Conservation (phyloP, 352 stramenopile genomes). For the Halophytophthora batemanensis region DNA sequence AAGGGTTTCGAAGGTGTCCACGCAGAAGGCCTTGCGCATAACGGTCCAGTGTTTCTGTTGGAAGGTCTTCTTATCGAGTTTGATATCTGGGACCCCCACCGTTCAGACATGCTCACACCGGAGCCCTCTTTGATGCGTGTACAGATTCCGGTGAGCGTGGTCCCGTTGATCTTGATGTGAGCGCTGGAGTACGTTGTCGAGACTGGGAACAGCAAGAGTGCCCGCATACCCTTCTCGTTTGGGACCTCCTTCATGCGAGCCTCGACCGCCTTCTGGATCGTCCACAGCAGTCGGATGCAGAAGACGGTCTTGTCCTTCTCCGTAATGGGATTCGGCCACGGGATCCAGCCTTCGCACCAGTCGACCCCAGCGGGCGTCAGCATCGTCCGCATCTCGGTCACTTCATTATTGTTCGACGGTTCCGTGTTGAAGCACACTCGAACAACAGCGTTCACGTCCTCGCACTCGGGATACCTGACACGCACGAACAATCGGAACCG, state of each 20-base stretch:
- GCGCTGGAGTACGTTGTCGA: too few relatives aligned
- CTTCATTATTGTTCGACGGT: too few relatives aligned
- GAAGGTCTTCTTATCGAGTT: not conserved
- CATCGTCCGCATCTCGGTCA: constrained; percentile 5
- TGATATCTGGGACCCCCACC: constrained; percentile 1
- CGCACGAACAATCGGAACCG: too few relatives aligned
- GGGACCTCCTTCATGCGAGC: not conserved
- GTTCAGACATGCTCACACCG: not conserved
- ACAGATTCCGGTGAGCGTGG: constrained; percentile 12
- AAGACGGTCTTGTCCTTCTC: constrained; percentile 5
- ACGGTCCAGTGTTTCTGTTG: constrained; percentile 6
- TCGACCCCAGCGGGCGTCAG: constrained; percentile 2
- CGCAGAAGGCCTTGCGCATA: constrained; percentile 4
- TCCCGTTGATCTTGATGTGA: too few relatives aligned
- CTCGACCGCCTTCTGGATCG: constrained; percentile 7
- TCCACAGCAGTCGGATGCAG: constrained; percentile 7
- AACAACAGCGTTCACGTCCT: too few relatives aligned
- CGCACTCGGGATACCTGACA: too few relatives aligned
- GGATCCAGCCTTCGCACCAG: constrained; percentile 12
- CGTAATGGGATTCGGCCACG: constrained; percentile 10
- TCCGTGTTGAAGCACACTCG: too few relatives aligned
- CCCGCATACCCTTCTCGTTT: too few relatives aligned
- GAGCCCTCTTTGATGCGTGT: constrained; percentile 6
- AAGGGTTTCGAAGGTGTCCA: constrained; percentile 3
- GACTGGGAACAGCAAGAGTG: too few relatives aligned